Conservation (phyloP, 2,329 filamentous ascomycete genomes). For the Escovopsis sp. region DNA sequence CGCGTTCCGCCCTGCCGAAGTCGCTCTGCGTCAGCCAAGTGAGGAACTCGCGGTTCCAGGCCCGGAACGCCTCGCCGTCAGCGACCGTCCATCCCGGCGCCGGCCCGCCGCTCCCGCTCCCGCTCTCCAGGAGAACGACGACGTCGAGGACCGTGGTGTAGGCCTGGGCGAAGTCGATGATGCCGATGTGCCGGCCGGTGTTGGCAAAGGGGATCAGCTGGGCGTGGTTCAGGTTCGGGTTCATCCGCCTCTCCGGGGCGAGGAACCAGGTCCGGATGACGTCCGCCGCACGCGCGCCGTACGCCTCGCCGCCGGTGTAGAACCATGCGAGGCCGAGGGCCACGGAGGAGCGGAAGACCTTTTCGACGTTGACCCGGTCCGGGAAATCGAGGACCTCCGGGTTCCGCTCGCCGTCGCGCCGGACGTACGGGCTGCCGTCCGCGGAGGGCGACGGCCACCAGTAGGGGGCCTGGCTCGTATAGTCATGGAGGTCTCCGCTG, state of each 20-base stretch:
- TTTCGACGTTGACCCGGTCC: constrained; percentile 4
- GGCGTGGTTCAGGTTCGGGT: constrained; percentile 5
- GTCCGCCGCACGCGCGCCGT: constrained; percentile 1
- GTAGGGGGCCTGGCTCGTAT: constrained; percentile 5
- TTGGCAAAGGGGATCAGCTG: constrained; percentile 3
- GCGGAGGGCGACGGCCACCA: constrained; percentile 4
- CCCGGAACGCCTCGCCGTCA: constrained; percentile 1
- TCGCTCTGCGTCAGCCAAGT: constrained; percentile 3
- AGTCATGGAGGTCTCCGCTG: constrained; percentile 4
- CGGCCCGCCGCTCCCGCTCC: background rate
- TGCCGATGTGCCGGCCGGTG: constrained; percentile 3
- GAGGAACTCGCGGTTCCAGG: constrained; percentile 3
- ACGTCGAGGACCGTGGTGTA: constrained; percentile 2
- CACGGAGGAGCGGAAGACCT: constrained; percentile 2
- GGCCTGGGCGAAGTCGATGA: constrained; percentile 4
- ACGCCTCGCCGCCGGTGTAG: constrained; percentile 2
- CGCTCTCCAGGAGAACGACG: constrained; percentile 1
- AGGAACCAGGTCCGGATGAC: constrained; percentile 5
- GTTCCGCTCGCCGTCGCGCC: constrained; percentile 3
- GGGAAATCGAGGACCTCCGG: constrained; percentile 4
- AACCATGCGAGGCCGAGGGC: constrained; percentile 4
- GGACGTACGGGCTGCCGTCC: constrained; percentile 2
- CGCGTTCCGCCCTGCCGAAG: constrained; percentile 2
- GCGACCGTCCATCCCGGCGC: constrained; percentile 2
- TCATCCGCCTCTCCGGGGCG: constrained; percentile 2